Percentiles rank a stretch among this genome's conserved stretches.
Conservation (phyloP, 495 filamentous ascomycete genomes). For the Penicillium dipodomyicola region DNA sequence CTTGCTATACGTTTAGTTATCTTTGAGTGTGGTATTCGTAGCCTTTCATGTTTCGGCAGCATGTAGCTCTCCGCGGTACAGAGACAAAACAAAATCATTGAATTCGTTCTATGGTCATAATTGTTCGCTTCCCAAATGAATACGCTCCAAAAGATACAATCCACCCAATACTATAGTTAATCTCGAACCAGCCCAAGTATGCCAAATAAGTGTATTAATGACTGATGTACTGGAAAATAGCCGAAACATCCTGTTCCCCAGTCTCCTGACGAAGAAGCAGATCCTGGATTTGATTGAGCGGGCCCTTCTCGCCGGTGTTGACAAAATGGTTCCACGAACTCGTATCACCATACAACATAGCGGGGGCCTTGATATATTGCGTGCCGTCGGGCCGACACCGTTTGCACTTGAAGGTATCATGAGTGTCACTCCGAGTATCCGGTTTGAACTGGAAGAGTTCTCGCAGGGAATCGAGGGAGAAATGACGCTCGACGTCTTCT, state of each 20-base stretch:
- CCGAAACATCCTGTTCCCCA: slow-evolving; percentile 74
- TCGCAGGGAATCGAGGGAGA: slow-evolving; percentile 79
- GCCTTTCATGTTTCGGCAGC: not conserved
- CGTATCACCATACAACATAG: slow-evolving; percentile 96
- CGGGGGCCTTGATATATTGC: slow-evolving; percentile 83
- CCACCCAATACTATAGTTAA: slow-evolving; percentile 1
- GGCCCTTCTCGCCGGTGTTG: slow-evolving; percentile 66
- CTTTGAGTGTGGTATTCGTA: not conserved
- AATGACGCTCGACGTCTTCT: slow-evolving; percentile 96
- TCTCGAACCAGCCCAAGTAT: not conserved
- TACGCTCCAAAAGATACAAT: slow-evolving; percentile 7
- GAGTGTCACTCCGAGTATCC: slow-evolving; percentile 84
- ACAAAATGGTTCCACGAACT: slow-evolving; percentile 98
- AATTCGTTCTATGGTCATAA: slow-evolving; percentile 8
- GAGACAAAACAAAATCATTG: not conserved
- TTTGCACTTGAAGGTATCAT: slow-evolving; percentile 99
- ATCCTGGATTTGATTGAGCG: slow-evolving; percentile 82
- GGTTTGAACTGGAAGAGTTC: slow-evolving; percentile 92
- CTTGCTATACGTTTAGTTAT: not conserved
- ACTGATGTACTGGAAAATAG: slow-evolving; percentile 98
- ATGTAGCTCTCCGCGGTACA: not conserved
- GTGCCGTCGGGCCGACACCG: slow-evolving; percentile 82
- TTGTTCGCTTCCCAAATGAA: not conserved
- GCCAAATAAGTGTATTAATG: slow-evolving; percentile 53
- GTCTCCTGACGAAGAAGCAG: slow-evolving; percentile 86